A percentile compares a stretch with the other conserved stretches of the same genome.
phyloP scores from a whole-genome alignment of 2,329 filamentous ascomycete species.

The Hysterium pulicare region DNA sequence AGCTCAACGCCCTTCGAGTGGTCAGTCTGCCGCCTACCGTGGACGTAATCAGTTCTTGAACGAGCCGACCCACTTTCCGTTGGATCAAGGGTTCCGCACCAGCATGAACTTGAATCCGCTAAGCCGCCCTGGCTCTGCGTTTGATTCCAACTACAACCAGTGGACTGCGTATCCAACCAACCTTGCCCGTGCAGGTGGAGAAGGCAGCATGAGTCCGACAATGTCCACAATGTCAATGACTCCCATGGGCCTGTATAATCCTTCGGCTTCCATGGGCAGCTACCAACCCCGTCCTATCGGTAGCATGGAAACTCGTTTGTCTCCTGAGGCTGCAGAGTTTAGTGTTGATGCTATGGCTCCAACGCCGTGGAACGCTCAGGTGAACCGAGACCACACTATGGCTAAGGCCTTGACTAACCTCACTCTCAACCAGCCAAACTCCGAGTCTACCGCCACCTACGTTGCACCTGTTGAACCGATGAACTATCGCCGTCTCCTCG shows the following conservation, averaged over 20 bases:
- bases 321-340: conserved; percentile 48
- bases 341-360: conserved; percentile 29
- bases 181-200: conserved; percentile 4
- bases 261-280: conserved; percentile 11
- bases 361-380: conserved; percentile 40
- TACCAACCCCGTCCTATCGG: conserved; percentile 37
- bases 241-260: conserved; percentile 12
- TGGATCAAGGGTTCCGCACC: conserved; percentile 31
- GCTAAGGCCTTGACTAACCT: conserved; percentile 7
- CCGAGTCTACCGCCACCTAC: conserved; percentile 56
- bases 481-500: conserved; percentile 91
- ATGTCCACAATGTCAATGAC: conserved; percentile 21
- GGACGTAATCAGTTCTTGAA: conserved; percentile 32
- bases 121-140: conserved; percentile 36
- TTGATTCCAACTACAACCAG: conserved; percentile 32
- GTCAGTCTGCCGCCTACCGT: conserved; percentile 22
- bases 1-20: conserved; percentile 14
- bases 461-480: conserved; percentile 84
- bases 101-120: conserved; percentile 27
- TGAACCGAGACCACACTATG: conserved; percentile 10
- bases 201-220: conserved; percentile 11
- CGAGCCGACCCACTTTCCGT: conserved; percentile 36
- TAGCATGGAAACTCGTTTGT: conserved; percentile 38
- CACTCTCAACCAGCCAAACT: conserved; percentile 17
- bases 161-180: conserved; percentile 23